Evolutionary conservation across 2,329 filamentous ascomycete species (phyloP).

Genomic region (Ambrosiella beaveri): DNA sequence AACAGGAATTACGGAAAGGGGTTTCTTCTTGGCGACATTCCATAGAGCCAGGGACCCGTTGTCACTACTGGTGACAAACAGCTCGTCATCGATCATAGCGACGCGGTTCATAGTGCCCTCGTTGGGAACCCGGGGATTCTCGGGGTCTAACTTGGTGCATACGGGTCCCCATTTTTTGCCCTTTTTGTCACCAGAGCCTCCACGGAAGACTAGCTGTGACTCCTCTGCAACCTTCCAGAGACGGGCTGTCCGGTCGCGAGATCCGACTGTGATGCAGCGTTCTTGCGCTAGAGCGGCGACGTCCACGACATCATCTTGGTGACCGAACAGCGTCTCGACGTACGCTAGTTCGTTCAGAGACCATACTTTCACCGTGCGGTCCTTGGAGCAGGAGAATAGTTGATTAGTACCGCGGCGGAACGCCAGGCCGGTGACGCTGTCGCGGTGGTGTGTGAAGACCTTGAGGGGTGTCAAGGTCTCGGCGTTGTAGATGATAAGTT

Average conservation of each 20-base stretch:
- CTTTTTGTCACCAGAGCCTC: conserved; percentile 49
- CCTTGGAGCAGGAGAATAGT: conserved; percentile 76
- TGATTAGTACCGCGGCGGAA: conserved; percentile 84
- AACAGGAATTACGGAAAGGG: conserved; percentile 58
- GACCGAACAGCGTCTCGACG: conserved; percentile 87
- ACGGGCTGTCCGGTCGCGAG: conserved; percentile 76
- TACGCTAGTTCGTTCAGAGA: conserved; percentile 83
- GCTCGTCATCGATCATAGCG: conserved; percentile 72
- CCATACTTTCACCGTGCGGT: conserved; percentile 92
- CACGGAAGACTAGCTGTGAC: conserved; percentile 85
- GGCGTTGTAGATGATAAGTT: conserved; percentile 77
- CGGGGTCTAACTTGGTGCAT: conserved; percentile 17
- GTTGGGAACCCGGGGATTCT: conserved; percentile 33
- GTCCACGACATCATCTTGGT: conserved; percentile 79
- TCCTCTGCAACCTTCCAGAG: conserved; percentile 96
- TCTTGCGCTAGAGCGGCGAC: conserved; percentile 72
- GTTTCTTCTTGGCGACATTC: conserved; percentile 89
- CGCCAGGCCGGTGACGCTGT: conserved; percentile 65
- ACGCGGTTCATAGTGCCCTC: conserved; percentile 86
- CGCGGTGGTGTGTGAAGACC: conserved; percentile 82
- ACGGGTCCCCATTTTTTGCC: background rate
- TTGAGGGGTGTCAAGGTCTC: conserved; percentile 60
- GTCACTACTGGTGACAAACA: conserved; percentile 86
- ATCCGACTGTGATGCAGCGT: conserved; percentile 77
- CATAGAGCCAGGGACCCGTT: conserved; percentile 76